Evolutionary conservation across 148 eudicot genomes (phyloP).

Genomic region (Nyssa sinensis): DNA sequence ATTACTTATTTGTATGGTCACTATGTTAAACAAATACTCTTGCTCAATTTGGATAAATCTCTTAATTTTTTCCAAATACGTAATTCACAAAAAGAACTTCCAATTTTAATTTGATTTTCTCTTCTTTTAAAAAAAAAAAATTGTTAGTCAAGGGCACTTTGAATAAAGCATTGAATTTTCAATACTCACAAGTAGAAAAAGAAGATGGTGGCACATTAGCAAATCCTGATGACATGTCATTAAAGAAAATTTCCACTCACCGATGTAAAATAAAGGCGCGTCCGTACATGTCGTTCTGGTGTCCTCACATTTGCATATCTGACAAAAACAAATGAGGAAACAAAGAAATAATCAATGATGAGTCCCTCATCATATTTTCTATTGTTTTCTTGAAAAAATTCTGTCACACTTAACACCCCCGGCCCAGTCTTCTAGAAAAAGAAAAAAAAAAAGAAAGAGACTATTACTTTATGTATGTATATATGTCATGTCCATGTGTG

Average conservation of each 20-base stretch:
- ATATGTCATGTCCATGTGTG: constrained; percentile 1
- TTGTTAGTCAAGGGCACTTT: not conserved
- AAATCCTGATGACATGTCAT: not conserved
- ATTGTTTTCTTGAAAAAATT: too few relatives aligned
- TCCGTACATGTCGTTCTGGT: constrained; percentile 92
- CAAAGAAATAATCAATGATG: not conserved
- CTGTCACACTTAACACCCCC: not conserved
- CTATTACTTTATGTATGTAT: too few relatives aligned
- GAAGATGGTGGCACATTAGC: not conserved
- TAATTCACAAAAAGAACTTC: not conserved
- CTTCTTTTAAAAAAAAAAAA: too few relatives aligned
- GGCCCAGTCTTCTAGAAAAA: not conserved
- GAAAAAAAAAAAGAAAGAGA: too few relatives aligned
- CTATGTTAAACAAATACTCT: not conserved
- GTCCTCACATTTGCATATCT: constrained; percentile 97
- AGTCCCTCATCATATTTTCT: not conserved
- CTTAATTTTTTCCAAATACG: not conserved
- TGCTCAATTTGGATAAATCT: not conserved
- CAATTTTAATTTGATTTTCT: not conserved
- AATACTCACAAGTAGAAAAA: not conserved
- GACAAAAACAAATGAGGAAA: constrained; percentile 7
- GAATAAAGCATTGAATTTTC: not conserved
- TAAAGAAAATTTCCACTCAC: constrained; percentile 72
- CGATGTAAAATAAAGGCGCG: constrained; percentile 93
- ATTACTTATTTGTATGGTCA: not conserved